These are phyloP conservation scores for Neospora caninum DNA, from an alignment of 169 alveolate genomes.

Conservation along the genomic window DNA sequence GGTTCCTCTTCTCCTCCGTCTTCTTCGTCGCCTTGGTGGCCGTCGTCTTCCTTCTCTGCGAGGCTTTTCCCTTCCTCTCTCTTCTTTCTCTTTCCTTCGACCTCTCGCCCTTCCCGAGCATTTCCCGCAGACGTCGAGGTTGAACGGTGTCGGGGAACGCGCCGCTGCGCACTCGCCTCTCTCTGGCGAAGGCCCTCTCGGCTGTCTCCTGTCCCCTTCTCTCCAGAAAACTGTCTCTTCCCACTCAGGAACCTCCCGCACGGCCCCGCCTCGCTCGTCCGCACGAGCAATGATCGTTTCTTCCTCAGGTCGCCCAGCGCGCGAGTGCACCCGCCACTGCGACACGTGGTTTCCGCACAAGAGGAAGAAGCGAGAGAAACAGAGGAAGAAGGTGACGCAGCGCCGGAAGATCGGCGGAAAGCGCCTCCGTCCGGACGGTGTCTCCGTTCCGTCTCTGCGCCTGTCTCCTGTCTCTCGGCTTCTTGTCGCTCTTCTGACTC, in stretches of 20 bases:
- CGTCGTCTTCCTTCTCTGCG: not conserved
- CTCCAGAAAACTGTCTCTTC: not conserved
- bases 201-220: not conserved
- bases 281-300: not conserved
- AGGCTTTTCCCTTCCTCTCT: not conserved
- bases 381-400: not conserved
- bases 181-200: not conserved
- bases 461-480: too few species aligned
- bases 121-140: not conserved
- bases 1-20: not conserved
- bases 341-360: not conserved
- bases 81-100: not conserved
- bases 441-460: not conserved
- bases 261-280: not conserved
- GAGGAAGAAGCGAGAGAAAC: slow-evolving; percentile 2
- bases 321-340: not conserved
- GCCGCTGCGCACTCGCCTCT: not conserved
- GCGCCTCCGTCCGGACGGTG: not conserved
- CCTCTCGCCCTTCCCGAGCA: not conserved
- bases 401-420: not conserved
- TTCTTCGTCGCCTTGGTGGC: not conserved
- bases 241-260: not conserved
- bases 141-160: not conserved
- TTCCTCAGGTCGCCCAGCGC: not conserved
- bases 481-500: too few species aligned